phyloP scores from a whole-genome alignment of 805 yeast genomes.

The Candida nonsorbophila region DNA sequence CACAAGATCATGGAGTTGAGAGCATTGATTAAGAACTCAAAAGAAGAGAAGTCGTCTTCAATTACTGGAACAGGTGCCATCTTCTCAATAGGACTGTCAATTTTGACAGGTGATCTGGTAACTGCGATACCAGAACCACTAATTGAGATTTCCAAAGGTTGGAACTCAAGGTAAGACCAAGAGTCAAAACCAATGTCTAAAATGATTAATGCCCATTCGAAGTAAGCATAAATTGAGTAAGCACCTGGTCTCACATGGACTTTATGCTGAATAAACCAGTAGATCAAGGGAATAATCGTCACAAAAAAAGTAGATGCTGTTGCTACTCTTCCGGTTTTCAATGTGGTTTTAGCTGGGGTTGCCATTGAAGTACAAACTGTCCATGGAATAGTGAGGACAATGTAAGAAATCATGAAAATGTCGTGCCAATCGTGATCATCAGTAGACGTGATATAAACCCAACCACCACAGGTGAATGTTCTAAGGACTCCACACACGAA shows the following conservation, averaged over 20 bases:
- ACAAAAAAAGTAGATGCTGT: slow-evolving; percentile 62
- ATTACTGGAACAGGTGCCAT: slow-evolving; percentile 4
- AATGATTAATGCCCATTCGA: slow-evolving; percentile 87
- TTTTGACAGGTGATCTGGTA: slow-evolving; percentile 7
- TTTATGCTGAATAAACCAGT: slow-evolving; percentile 89
- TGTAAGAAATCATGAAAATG: slow-evolving; percentile 88
- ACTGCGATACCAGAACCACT: slow-evolving; percentile 19
- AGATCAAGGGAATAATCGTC: slow-evolving; percentile 75
- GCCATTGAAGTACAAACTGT: slow-evolving; percentile 54
- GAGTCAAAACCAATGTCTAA: slow-evolving; percentile 84
- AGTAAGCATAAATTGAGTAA: slow-evolving; percentile 87
- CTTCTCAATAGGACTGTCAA: slow-evolving; percentile 1
- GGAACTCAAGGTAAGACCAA: slow-evolving; percentile 68
- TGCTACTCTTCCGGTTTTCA: slow-evolving; percentile 46
- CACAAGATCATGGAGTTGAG: slow-evolving; percentile 77
- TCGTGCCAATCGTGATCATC: slow-evolving; percentile 97
- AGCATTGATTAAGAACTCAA: slow-evolving; percentile 39
- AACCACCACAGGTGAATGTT: slow-evolving; percentile 95
- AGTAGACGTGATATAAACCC: slow-evolving; percentile 96
- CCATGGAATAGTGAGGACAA: slow-evolving; percentile 91
- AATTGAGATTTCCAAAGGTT: slow-evolving; percentile 48
- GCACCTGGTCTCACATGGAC: slow-evolving; percentile 89
- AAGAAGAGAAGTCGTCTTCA: slow-evolving; percentile 25
- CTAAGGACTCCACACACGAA: slow-evolving; percentile 71
- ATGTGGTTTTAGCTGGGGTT: slow-evolving; percentile 39